Percentiles rank a stretch among this genome's conserved stretches.
These are phyloP conservation scores for Malassezia brasiliensis DNA, from an alignment of 1,284 basidiomycete species.

Conservation along the genomic window DNA sequence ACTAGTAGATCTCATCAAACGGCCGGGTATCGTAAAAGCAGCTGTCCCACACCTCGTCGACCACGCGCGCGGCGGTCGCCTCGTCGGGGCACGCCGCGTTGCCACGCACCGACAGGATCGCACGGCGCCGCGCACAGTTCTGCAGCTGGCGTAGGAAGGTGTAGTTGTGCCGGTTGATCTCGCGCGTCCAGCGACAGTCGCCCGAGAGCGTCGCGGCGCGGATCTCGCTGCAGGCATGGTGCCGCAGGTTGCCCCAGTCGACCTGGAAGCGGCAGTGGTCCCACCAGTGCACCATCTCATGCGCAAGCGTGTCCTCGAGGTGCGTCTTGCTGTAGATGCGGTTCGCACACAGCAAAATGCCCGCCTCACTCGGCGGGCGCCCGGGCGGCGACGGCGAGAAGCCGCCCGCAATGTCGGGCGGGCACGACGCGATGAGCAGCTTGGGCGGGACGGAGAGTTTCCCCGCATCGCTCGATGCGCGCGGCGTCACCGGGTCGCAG, in stretches of 20 bases:
- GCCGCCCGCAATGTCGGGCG: conserved; percentile 33
- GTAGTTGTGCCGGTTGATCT: conserved; percentile 63
- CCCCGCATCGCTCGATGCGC: neutral
- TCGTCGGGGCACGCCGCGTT: conserved; percentile 71
- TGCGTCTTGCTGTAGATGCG: conserved; percentile 62
- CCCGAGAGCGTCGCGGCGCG: conserved; percentile 85
- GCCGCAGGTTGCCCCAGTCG: conserved; percentile 77
- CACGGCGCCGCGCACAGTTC: conserved; percentile 78
- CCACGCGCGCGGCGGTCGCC: conserved; percentile 70
- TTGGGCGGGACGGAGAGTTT: conserved; percentile 15
- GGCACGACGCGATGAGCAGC: conserved; percentile 35
- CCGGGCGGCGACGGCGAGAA: conserved; percentile 30
- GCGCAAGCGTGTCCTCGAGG: conserved; percentile 83
- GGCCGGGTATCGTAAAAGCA: conserved; percentile 91
- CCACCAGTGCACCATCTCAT: conserved; percentile 92
- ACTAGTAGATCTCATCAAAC: conserved; percentile 64
- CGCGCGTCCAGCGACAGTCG: conserved; percentile 74
- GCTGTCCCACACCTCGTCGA: conserved; percentile 92
- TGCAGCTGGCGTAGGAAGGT: conserved; percentile 82
- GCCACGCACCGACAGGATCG: conserved; percentile 66
- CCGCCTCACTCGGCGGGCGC: conserved; percentile 23
- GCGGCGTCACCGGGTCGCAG: conserved; percentile 30
- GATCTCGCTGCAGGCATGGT: conserved; percentile 96
- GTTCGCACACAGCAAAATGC: conserved; percentile 40
- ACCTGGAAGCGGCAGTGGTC: conserved; percentile 90